Percentiles rank a stretch among this genome's conserved stretches.
Evolutionary conservation across 441 rosid genomes (phyloP).

Genomic region (Gossypium trilobum): DNA sequence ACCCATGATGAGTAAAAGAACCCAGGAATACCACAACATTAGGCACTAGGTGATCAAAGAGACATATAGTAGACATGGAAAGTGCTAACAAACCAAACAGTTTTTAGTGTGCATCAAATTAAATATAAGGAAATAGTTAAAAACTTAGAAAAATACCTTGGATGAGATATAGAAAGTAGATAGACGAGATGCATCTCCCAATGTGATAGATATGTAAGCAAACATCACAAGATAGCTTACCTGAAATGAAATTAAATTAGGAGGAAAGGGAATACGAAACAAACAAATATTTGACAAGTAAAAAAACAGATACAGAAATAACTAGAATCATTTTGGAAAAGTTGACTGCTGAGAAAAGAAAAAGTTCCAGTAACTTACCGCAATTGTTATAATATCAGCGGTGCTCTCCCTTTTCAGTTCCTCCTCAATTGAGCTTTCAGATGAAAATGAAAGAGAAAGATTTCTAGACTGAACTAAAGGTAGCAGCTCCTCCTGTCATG

Average conservation of each 20-base stretch:
- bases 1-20: not conserved
- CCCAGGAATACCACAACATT: not conserved
- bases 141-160: constrained; percentile 31
- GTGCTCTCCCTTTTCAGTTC: constrained; percentile 74
- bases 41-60: not conserved
- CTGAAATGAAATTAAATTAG: constrained; percentile 25
- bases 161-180: constrained; percentile 49
- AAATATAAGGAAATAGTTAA: not conserved
- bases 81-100: not conserved
- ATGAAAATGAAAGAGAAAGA: constrained; percentile 61
- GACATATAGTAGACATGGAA: not conserved
- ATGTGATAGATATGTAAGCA: constrained; percentile 51
- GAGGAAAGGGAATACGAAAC: not conserved
- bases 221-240: constrained; percentile 72
- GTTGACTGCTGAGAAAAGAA: constrained; percentile 5
- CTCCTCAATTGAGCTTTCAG: constrained; percentile 77
- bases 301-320: constrained; percentile 6
- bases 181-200: constrained; percentile 52
- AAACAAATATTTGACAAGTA: not conserved
- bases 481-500: constrained; percentile 49
- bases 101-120: not conserved
- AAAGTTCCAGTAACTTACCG: constrained; percentile 28
- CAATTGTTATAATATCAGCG: constrained; percentile 58
- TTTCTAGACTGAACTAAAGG: constrained; percentile 50
- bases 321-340: constrained; percentile 16